Conservation (phyloP, 108 stramenopile genomes). For the Discostella stelligeroides region DNA sequence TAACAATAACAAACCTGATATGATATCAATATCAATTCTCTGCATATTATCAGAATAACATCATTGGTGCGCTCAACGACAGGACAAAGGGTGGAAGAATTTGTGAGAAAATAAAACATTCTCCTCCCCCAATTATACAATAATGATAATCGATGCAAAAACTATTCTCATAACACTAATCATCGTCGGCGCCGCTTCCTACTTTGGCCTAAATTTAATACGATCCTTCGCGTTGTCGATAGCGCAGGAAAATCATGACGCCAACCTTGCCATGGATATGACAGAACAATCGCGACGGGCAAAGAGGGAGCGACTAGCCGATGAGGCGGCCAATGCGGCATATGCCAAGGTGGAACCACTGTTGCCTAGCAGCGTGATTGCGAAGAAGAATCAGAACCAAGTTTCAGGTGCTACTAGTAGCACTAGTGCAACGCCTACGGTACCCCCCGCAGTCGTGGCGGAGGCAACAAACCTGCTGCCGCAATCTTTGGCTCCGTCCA, state of each 20-base stretch:
- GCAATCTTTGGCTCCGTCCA: constrained; percentile 8
- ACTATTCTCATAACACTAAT: constrained; percentile 63
- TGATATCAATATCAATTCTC: too few species aligned
- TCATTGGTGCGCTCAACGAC: too few species aligned
- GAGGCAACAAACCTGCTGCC: too few species aligned
- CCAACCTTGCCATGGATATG: constrained; percentile 69
- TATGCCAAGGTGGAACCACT: constrained; percentile 81
- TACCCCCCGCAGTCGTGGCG: not conserved
- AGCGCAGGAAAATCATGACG: constrained; percentile 86
- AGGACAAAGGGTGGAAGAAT: too few species aligned
- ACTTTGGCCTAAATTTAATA: constrained; percentile 63
- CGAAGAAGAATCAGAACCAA: too few species aligned
- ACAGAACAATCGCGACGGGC: constrained; percentile 64
- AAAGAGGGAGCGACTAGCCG: constrained; percentile 68
- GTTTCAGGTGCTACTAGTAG: too few species aligned
- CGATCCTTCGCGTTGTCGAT: constrained; percentile 78
- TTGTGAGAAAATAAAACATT: not conserved
- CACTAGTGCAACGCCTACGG: not conserved
- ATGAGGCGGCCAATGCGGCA: constrained; percentile 71
- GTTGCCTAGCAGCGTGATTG: constrained; percentile 47
- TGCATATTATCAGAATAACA: too few species aligned
- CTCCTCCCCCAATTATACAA: not conserved
- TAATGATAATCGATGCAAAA: constrained; percentile 84
- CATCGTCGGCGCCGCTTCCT: constrained; percentile 54
- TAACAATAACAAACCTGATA: too few species aligned